A percentile compares a stretch with the other conserved stretches of the same genome.
phyloP scores from a whole-genome alignment of 139 green algal species.

The Ettlia oleoabundans region DNA sequence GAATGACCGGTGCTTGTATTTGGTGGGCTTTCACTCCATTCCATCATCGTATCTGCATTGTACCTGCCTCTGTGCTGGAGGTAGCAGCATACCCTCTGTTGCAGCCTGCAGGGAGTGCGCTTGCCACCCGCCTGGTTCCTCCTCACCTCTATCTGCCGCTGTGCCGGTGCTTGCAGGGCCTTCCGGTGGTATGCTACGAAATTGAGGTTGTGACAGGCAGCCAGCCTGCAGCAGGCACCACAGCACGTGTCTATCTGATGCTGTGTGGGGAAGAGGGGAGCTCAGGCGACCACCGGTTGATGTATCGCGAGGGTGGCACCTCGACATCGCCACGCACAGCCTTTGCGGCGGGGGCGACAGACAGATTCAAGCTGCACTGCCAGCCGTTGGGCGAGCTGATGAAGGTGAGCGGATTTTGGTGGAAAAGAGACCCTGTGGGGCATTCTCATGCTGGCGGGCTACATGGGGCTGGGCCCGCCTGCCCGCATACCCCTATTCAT shows the following conservation, averaged over 20 bases:
- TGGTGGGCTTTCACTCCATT: neutral
- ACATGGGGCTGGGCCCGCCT: neutral
- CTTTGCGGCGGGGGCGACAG: conserved; percentile 2
- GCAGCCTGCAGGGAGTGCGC: too few relatives aligned
- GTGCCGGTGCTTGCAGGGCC: neutral
- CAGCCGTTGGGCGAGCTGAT: conserved; percentile 52
- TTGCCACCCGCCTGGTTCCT: too few relatives aligned
- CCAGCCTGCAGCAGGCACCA: conserved; percentile 68
- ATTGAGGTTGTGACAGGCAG: conserved; percentile 65
- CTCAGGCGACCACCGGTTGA: conserved; percentile 36
- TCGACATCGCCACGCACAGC: neutral
- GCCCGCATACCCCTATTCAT: too few relatives aligned
- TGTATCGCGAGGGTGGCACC: neutral
- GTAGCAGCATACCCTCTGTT: too few relatives aligned
- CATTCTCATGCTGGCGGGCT: neutral
- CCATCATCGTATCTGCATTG: too few relatives aligned
- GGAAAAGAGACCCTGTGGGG: too few relatives aligned
- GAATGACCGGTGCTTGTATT: too few relatives aligned
- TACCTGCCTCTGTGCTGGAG: too few relatives aligned
- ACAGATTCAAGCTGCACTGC: conserved; percentile 55
- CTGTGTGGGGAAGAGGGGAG: conserved; percentile 50
- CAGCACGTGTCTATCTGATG: conserved; percentile 64
- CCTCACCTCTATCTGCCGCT: neutral
- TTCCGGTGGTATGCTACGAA: conserved; percentile 60
- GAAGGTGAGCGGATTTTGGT: too few relatives aligned